Conservation (phyloP, 2,329 filamentous ascomycete genomes). For the Curvularia lunata region DNA sequence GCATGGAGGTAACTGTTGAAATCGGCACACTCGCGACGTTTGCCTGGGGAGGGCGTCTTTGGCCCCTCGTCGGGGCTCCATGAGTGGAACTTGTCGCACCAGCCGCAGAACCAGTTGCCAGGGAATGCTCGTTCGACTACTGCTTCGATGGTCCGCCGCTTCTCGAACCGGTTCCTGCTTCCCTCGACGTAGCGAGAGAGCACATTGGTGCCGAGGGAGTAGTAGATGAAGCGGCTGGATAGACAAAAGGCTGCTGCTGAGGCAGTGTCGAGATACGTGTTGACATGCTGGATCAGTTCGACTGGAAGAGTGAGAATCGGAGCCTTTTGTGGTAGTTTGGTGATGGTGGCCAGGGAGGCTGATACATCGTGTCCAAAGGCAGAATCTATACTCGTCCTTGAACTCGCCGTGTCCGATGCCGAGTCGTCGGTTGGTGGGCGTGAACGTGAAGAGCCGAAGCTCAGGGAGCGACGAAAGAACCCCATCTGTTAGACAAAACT, state of each 20-base stretch:
- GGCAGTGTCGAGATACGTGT: slow-evolving; percentile 29
- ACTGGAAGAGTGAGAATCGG: slow-evolving; percentile 36
- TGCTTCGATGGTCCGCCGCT: slow-evolving; percentile 29
- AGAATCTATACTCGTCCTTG: slow-evolving; percentile 27
- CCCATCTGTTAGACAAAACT: slow-evolving; percentile 9
- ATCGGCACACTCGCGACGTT: slow-evolving; percentile 27
- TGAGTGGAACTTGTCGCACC: slow-evolving; percentile 43
- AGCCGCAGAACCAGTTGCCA: slow-evolving; percentile 43
- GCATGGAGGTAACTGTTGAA: slow-evolving; percentile 37
- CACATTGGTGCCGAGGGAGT: slow-evolving; percentile 35
- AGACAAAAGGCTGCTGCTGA: slow-evolving; percentile 38
- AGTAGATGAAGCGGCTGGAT: slow-evolving; percentile 35
- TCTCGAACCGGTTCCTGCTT: slow-evolving; percentile 26
- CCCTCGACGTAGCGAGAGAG: slow-evolving; percentile 26
- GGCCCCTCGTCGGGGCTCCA: slow-evolving; percentile 26
- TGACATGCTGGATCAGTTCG: slow-evolving; percentile 42
- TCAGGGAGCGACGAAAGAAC: slow-evolving; percentile 24
- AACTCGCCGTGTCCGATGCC: slow-evolving; percentile 12
- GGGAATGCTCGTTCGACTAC: slow-evolving; percentile 45
- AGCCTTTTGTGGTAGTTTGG: slow-evolving; percentile 2
- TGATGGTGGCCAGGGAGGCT: slow-evolving; percentile 20
- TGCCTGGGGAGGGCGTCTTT: slow-evolving; percentile 4
- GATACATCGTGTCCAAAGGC: slow-evolving; percentile 4
- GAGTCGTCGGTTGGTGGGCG: slow-evolving; percentile 14
- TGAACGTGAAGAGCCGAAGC: slow-evolving; percentile 20